Conservation (phyloP, 352 stramenopile genomes). For the Elongisporangium undulatum region DNA sequence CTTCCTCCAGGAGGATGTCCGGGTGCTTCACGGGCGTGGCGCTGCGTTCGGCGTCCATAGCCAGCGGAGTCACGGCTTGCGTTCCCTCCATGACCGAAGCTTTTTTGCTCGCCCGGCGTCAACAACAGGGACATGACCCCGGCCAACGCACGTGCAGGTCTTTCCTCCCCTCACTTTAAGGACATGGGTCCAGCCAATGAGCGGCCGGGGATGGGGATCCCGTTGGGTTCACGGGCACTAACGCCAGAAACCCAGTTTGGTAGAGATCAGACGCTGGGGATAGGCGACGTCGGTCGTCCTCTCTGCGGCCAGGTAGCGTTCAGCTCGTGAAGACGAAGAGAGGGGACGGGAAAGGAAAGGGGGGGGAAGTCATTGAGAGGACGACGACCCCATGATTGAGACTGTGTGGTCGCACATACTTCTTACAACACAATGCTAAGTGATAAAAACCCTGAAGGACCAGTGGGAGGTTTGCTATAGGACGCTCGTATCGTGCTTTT, state of each 20-base stretch:
- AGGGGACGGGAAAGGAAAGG: not conserved
- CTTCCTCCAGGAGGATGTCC: not conserved
- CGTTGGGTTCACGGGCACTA: not conserved
- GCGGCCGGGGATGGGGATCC: not conserved
- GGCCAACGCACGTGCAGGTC: not conserved
- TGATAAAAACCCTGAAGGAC: slow-evolving; percentile 63
- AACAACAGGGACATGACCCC: not conserved
- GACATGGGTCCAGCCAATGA: not conserved
- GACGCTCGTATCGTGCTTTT: slow-evolving; percentile 42
- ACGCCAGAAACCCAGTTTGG: not conserved
- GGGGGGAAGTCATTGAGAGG: not conserved
- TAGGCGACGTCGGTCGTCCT: not conserved
- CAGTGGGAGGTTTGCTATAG: slow-evolving; percentile 25
- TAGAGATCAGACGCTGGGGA: not conserved
- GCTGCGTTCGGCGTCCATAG: not conserved
- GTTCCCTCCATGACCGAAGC: not conserved
- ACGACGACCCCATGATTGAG: not conserved
- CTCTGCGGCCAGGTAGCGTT: not conserved
- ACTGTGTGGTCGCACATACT: slow-evolving; percentile 51
- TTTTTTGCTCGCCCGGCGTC: not conserved
- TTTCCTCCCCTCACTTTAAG: not conserved
- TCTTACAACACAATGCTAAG: slow-evolving; percentile 56
- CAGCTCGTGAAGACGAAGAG: not conserved
- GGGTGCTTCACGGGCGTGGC: not conserved
- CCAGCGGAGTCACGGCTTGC: not conserved